Base-by-base conservation (phyloP, 2,329 filamentous ascomycete species). In the Elsinoe arachidis region DNA sequence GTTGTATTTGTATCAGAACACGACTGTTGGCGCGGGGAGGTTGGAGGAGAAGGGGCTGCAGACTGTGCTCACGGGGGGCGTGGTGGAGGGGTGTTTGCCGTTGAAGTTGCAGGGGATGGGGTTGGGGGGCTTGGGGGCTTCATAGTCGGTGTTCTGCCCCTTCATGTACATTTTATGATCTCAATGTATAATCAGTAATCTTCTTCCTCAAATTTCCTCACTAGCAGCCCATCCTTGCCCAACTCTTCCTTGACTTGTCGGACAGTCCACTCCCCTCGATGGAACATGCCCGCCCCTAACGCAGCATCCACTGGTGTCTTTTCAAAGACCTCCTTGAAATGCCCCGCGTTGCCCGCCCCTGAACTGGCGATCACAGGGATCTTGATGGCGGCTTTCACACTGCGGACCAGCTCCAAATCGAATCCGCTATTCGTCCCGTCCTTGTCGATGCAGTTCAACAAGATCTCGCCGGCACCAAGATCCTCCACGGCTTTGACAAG, bases 391-490 rank as follows among this genome's bases (percentile, higher is more conserved):
- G 69, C 76, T 75, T 99, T 99, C 59, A 97, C 92, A 69, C 91
- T 87, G 53, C 80, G 76, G 66, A 99, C 89, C 57, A 99, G 79
- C 76, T 97, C 93, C 9, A 96, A 78, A 72, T 99, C 93, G 69
- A 96, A 99, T 1, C 93, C 93, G 64, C 83, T 87, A 74, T 95
- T 96, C 58, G 88, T 93, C 56, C 93, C 93, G 71, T 99, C 93
- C 69, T 87, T 89, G 76, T 99, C 93, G 67, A 99, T 99, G 76
- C 91, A 96, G 74, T 99, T 99, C 58, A 99, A 82, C 54, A 99
- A 76, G 59, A 99, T 88, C 77, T 99, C 93, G 58, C 93, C 93
- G 1, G 88, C 82, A 55, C 93, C 93, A 90, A 99, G 95, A 58
- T 89, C 90, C 75, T 99, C 90, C 35, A 97, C 92, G 11, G 93